These are phyloP conservation scores for Scheffersomyces titani DNA, from an alignment of 1,139 yeast species.

Conservation along the genomic window DNA sequence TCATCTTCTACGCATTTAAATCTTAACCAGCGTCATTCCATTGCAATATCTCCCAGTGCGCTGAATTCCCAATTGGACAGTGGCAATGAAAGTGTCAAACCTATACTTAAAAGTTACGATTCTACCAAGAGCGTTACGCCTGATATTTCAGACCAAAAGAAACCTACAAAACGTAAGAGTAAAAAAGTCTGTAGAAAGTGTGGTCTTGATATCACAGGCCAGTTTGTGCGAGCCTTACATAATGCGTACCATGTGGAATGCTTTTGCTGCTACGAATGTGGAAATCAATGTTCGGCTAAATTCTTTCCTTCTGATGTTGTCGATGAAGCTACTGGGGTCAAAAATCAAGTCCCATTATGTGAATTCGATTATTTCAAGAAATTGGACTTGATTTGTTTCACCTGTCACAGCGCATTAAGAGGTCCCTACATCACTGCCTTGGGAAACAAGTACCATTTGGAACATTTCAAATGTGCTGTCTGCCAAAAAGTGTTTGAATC, in stretches of 20 bases:
- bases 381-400: constrained; percentile 77
- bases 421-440: constrained; percentile 95
- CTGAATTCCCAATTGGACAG: constrained; percentile 4
- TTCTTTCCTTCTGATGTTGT: constrained; percentile 59
- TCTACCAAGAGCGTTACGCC: constrained; percentile 1
- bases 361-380: constrained; percentile 91
- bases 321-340: constrained; percentile 32
- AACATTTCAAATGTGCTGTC: constrained; percentile 90
- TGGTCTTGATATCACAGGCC: constrained; percentile 68
- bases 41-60: constrained; percentile 18
- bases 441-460: constrained; percentile 90
- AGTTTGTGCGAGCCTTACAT: constrained; percentile 82
- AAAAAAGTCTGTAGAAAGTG: constrained; percentile 62
- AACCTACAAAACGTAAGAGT: constrained; percentile 20
- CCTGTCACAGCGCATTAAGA: constrained; percentile 81
- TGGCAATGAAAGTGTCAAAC: neutral
- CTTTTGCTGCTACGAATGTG: constrained; percentile 83
- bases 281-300: constrained; percentile 69
- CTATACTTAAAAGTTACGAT: neutral
- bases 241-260: constrained; percentile 84
- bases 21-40: constrained; percentile 16
- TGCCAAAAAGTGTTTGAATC: constrained; percentile 88
- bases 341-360: constrained; percentile 71
- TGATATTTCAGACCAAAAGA: neutral
- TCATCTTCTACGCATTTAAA: constrained; percentile 1